phyloP scores from a whole-genome alignment of 176 grass and related monocot genomes.

The Musa acuminata region DNA sequence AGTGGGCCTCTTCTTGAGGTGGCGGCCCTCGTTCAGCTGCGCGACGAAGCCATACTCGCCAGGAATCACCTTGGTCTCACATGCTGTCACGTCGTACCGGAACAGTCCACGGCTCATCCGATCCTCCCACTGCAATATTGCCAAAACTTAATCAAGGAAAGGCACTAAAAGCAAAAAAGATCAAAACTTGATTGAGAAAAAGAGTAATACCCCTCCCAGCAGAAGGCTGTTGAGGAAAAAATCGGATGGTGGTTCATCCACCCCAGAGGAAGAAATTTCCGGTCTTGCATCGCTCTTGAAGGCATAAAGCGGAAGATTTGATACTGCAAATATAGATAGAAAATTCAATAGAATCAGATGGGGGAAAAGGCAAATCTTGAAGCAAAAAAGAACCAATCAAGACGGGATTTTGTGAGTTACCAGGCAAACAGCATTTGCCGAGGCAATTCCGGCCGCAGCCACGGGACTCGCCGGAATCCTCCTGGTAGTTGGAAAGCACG shows the following conservation, averaged over 20 bases:
- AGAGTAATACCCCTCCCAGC: conserved; percentile 52
- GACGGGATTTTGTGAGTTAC: conserved; percentile 26
- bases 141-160: conserved; percentile 11
- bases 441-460: conserved; percentile 83
- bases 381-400: background rate
- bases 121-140: conserved; percentile 68
- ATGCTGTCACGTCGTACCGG: conserved; percentile 90
- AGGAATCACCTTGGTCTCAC: conserved; percentile 91
- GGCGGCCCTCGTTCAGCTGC: conserved; percentile 93
- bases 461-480: conserved; percentile 33
- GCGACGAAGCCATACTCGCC: conserved; percentile 78
- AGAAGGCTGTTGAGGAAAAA: conserved; percentile 63
- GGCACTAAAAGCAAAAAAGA: background rate
- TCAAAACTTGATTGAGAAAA: background rate
- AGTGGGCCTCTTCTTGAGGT: conserved; percentile 95
- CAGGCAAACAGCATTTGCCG: conserved; percentile 79
- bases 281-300: conserved; percentile 36
- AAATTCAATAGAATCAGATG: conserved; percentile 6
- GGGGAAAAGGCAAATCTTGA: background rate
- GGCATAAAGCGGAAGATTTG: conserved; percentile 69
- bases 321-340: conserved; percentile 34
- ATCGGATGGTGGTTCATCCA: conserved; percentile 23
- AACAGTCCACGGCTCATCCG: conserved; percentile 71
- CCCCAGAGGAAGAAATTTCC: conserved; percentile 11
- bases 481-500: conserved; percentile 91